Conservation (phyloP, 495 filamentous ascomycete species). For the Delitschia confertaspora region DNA sequence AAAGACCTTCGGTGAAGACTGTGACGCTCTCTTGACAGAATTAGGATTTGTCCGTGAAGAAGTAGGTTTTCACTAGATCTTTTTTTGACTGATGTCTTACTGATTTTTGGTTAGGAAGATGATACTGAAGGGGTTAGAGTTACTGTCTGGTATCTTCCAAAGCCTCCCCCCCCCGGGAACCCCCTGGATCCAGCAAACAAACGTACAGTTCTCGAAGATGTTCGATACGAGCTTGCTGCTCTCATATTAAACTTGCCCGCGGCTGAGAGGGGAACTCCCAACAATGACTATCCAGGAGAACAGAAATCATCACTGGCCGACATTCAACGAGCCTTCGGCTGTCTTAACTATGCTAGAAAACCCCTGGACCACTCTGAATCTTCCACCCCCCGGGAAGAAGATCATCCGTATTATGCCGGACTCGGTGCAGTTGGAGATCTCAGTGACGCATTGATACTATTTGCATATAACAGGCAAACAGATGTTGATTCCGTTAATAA, state of each 20-base stretch:
- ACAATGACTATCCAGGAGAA: too few species aligned
- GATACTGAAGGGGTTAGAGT: conserved; percentile 18
- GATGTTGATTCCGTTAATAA: conserved; percentile 33
- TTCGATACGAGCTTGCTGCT: conserved; percentile 39
- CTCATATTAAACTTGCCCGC: conserved; percentile 15
- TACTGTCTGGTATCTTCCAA: conserved; percentile 38
- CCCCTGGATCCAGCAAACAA: conserved; percentile 40
- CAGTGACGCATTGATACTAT: conserved; percentile 44
- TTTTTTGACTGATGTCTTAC: too few species aligned
- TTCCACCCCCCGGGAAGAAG: conserved; percentile 19
- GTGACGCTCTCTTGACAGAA: conserved; percentile 52
- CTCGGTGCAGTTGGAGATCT: conserved; percentile 42
- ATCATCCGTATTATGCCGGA: conserved; percentile 39
- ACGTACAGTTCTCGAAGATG: conserved; percentile 48
- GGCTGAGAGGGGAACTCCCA: conserved; percentile 44
- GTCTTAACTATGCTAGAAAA: conserved; percentile 39
- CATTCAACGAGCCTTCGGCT: conserved; percentile 42
- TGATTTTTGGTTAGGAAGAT: conserved; percentile 17
- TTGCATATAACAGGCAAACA: conserved; percentile 40
- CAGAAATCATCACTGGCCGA: conserved; percentile 34
- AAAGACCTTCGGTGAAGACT: conserved; percentile 56
- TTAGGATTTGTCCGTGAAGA: conserved; percentile 47
- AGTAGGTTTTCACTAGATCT: conserved; percentile 5
- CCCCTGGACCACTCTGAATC: conserved; percentile 1
- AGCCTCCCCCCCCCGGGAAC: conserved; percentile 32